These are phyloP conservation scores for Solanum medicagineum DNA, from an alignment of 257 asterid species.

Conservation along the genomic window DNA sequence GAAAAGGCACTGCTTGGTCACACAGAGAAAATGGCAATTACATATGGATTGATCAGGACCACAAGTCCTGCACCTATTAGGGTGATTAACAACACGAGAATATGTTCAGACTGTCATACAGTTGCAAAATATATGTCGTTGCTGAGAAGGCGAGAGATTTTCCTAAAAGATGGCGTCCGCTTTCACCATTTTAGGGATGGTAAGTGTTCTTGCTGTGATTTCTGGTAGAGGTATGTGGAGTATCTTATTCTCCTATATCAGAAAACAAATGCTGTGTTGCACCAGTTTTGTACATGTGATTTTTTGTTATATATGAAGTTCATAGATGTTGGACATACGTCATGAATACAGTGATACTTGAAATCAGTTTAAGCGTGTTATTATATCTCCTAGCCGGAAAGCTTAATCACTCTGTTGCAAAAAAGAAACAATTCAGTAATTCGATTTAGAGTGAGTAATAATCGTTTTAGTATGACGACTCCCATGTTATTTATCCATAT, in stretches of 20 bases:
- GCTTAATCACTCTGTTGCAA: background rate
- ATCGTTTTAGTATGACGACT: background rate
- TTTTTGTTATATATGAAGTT: background rate
- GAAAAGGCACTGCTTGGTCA: constrained; percentile 43
- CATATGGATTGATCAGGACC: constrained; percentile 40
- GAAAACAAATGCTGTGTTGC: background rate
- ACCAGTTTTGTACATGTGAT: background rate
- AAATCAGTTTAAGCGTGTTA: background rate
- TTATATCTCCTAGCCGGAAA: background rate
- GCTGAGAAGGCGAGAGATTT: constrained; percentile 34
- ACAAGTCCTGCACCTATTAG: constrained; percentile 16
- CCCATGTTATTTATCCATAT: background rate
- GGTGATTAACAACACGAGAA: constrained; percentile 47
- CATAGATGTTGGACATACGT: background rate
- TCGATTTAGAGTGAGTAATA: background rate
- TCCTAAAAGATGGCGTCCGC: constrained; percentile 42
- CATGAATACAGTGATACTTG: background rate
- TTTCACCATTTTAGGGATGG: constrained; percentile 53
- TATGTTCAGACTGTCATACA: constrained; percentile 47
- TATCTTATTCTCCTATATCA: background rate
- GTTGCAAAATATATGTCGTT: constrained; percentile 41
- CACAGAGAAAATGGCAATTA: constrained; percentile 49
- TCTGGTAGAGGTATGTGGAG: constrained; percentile 11
- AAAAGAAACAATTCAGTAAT: background rate
- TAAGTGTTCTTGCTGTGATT: constrained; percentile 50